Base-by-base conservation (phyloP, 1,284 basidiomycete species). In the Rhodotorula sp. region DNA sequence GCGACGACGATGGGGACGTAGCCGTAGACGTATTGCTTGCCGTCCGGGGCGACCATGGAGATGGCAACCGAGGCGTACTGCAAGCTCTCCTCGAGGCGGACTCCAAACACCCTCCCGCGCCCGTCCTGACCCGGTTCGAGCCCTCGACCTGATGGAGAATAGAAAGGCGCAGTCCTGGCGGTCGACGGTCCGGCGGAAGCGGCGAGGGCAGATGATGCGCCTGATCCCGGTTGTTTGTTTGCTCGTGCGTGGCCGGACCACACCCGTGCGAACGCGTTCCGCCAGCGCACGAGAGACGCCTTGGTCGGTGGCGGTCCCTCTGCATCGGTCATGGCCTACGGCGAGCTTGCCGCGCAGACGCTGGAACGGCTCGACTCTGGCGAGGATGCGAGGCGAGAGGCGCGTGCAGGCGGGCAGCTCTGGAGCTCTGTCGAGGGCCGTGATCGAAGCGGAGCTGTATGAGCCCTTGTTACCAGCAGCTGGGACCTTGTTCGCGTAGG, bases 1-100 rank as follows among this genome's bases (percentile, higher is more conserved):
- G 95, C 96, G 49, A 99, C 95, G 67, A 98, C 91, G 65, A 97
- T 91, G 15, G 96, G 95, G 56, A 99, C 92, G 79, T 91, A 93
- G 3, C 95, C 83, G 79, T 78, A 81, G 29, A 80, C 77, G 64
- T 80, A 79, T 66, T 79, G 79, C 54, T 80, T 75, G 2, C 79
- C 80, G 53, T 80, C 77, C 18, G 88, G 84, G 68, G 90, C 90
- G 20, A 91, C 89, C n/a, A 95, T 95, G 26, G 91, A 93, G 80
- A 99, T 97, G 79, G 95, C 93, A 1, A 96, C 94, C 77, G 87
- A 90, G 29, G 95, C 95, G 80, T 90, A 90, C 77, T 87, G 86
- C 77, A 98, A 84, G 67, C 90, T 91, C 78, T 93, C 89, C 72
- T 86, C 86, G 74, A 98, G 86, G 8, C 91, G 88, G 68, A 87